Percentiles rank a stretch among this genome's conserved stretches.
These are phyloP conservation scores for Stemphylium vesicarium DNA, from an alignment of 2,329 filamentous ascomycete genomes.

Conservation along the genomic window DNA sequence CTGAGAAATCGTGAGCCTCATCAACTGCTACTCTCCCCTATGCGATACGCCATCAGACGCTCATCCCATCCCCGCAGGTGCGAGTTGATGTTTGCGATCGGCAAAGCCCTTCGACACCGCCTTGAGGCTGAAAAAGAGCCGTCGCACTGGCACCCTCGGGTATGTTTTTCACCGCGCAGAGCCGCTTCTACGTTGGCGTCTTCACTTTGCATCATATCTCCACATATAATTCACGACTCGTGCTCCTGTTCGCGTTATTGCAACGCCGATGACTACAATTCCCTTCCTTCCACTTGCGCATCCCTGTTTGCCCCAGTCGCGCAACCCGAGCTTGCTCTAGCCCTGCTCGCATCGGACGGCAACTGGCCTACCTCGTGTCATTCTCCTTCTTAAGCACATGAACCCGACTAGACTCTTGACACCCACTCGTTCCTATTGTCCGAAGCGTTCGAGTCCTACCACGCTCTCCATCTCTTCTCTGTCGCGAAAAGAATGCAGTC, in stretches of 20 bases:
- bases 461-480: neutral
- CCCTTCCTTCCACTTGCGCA: conserved; percentile 19
- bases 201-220: conserved; percentile 22
- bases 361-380: conserved; percentile 10
- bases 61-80: conserved; percentile 13
- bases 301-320: conserved; percentile 20
- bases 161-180: conserved; percentile 47
- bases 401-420: conserved; percentile 7
- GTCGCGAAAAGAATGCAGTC: conserved; percentile 24
- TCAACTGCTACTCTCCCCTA: conserved; percentile 9
- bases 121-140: conserved; percentile 46
- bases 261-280: conserved; percentile 16
- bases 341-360: conserved; percentile 22
- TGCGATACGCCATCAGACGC: conserved; percentile 17
- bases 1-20: conserved; percentile 10
- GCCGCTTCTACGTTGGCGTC: conserved; percentile 34
- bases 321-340: conserved; percentile 19
- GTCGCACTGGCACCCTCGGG: conserved; percentile 46
- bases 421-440: conserved; percentile 1
- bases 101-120: conserved; percentile 40
- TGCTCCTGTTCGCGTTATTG: conserved; percentile 13
- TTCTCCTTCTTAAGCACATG: conserved; percentile 12
- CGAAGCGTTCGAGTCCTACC: neutral
- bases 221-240: conserved; percentile 13
- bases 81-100: conserved; percentile 38